Percentiles rank a stretch among this genome's conserved stretches.
Evolutionary conservation across 139 green algal genomes (phyloP).

Genomic region (Diplosphaera chodatii): DNA sequence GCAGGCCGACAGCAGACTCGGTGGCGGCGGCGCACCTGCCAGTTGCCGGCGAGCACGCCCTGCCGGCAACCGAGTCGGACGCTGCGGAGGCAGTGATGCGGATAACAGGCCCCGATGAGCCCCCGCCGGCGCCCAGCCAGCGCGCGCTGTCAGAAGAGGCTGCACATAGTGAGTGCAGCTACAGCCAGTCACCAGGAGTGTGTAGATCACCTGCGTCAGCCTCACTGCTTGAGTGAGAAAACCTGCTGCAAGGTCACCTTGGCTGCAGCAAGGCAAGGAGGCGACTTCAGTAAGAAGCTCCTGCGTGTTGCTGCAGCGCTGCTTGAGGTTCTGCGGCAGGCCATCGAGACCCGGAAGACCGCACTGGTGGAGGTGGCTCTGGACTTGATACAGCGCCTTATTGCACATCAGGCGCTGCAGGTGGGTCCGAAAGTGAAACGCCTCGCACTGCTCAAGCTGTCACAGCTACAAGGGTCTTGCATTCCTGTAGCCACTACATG

Average conservation of each 20-base stretch:
- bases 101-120: background rate
- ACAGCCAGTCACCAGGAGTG: no score
- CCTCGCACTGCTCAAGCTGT: no score
- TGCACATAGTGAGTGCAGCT: constrained; percentile 13
- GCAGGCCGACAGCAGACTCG: background rate
- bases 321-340: constrained; percentile 48
- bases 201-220: no score
- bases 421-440: no score
- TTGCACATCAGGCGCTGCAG: constrained; percentile 65
- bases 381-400: constrained; percentile 87
- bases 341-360: constrained; percentile 61
- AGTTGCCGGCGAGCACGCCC: background rate
- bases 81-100: background rate
- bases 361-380: constrained; percentile 75
- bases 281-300: no score
- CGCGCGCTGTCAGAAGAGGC: constrained; percentile 11
- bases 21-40: background rate
- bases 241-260: no score
- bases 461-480: no score
- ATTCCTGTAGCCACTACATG: no score
- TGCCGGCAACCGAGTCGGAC: background rate
- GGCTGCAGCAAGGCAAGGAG: no score
- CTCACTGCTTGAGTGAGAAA: no score
- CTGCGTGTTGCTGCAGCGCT: constrained; percentile 32
- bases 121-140: background rate